Evolutionary conservation across 2,329 filamentous ascomycete species (phyloP).

Genomic region (Penicillium sclerotigenum): DNA sequence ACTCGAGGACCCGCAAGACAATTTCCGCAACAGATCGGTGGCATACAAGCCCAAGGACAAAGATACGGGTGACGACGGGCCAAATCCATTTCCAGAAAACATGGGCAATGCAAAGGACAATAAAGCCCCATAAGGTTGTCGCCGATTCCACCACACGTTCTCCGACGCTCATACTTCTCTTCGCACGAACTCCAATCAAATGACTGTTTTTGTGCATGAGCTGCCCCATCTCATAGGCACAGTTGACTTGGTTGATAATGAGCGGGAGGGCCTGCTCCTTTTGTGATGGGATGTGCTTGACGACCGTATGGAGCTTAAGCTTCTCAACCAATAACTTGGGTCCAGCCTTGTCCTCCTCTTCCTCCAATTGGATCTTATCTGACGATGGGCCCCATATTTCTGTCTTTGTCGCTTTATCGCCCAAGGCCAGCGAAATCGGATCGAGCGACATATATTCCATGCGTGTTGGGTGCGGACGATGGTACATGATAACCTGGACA

Average conservation of each 20-base stretch:
- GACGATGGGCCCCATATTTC: slow-evolving; percentile 38
- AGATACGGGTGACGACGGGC: slow-evolving; percentile 68
- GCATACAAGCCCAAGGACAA: slow-evolving; percentile 73
- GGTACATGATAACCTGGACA: slow-evolving; percentile 84
- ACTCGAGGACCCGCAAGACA: slow-evolving; percentile 76
- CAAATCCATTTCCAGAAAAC: slow-evolving; percentile 72
- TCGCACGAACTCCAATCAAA: slow-evolving; percentile 75
- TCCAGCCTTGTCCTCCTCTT: slow-evolving; percentile 65
- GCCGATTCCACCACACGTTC: slow-evolving; percentile 94
- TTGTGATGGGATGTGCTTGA: slow-evolving; percentile 69
- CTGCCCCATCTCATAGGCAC: slow-evolving; percentile 82
- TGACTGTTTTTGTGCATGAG: slow-evolving; percentile 85
- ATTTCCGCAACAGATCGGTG: slow-evolving; percentile 79
- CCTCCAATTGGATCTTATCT: slow-evolving; percentile 65
- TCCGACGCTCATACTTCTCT: slow-evolving; percentile 84
- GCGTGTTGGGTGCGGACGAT: slow-evolving; percentile 74
- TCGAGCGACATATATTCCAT: slow-evolving; percentile 97
- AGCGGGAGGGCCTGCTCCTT: slow-evolving; percentile 78
- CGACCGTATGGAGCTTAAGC: slow-evolving; percentile 80
- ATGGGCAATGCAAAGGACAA: slow-evolving; percentile 66
- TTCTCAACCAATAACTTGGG: slow-evolving; percentile 74
- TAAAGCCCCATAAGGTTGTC: slow-evolving; percentile 74
- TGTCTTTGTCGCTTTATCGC: slow-evolving; percentile 58
- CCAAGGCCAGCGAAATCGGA: slow-evolving; percentile 83
- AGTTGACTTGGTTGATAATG: slow-evolving; percentile 93